Conservation (phyloP, 2,329 filamentous ascomycete species). For the Fusarium foetens region DNA sequence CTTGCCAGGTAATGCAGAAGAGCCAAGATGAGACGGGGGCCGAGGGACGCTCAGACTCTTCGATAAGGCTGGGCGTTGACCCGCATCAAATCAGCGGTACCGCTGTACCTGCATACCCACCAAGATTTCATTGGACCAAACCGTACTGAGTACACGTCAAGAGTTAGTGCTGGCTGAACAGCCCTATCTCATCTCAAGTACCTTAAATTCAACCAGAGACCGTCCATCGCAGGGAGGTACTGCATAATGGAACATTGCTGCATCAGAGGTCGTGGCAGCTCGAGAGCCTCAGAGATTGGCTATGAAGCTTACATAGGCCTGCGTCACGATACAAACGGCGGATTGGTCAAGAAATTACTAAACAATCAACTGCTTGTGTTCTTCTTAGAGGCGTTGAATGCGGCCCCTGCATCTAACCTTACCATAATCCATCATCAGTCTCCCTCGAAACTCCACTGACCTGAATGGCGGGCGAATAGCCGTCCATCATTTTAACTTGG, state of each 20-base stretch:
- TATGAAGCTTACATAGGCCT: neutral
- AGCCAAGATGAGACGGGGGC: slow-evolving; percentile 16
- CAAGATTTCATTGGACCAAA: neutral
- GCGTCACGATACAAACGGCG: neutral
- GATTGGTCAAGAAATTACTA: slow-evolving; percentile 2
- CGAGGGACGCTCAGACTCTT: neutral
- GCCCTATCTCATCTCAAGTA: neutral
- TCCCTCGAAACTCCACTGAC: slow-evolving; percentile 4
- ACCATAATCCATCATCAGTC: neutral
- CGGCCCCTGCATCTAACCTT: neutral
- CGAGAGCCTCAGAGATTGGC: slow-evolving; percentile 1
- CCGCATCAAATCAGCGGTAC: slow-evolving; percentile 18
- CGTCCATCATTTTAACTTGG: neutral
- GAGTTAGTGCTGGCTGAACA: slow-evolving; percentile 8
- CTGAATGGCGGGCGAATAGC: neutral
- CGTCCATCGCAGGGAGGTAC: neutral
- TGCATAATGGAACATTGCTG: neutral
- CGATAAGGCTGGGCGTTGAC: slow-evolving; percentile 1
- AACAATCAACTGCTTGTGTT: neutral
- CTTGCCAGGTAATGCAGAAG: slow-evolving; percentile 25
- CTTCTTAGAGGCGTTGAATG: neutral
- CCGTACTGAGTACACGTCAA: slow-evolving; percentile 15
- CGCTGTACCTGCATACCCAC: slow-evolving; percentile 6
- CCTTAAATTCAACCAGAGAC: neutral
- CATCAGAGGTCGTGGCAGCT: slow-evolving; percentile 13